Conservation (phyloP, 345 rosid species). For the Hibiscus syriacus region DNA sequence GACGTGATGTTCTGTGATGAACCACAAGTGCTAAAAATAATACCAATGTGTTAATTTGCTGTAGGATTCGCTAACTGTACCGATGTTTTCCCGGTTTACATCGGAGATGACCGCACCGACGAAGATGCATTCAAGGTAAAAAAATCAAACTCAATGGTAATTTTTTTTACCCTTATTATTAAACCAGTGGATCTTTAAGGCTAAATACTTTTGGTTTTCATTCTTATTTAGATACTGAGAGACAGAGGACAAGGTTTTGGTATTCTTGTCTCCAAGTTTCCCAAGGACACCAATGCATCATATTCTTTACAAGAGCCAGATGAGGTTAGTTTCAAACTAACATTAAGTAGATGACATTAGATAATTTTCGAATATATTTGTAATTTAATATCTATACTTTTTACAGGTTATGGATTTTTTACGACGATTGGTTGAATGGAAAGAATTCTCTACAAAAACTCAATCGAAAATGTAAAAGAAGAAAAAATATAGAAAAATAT, state of each 20-base stretch:
- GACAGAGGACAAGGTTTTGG: background rate
- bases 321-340: background rate
- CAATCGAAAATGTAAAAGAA: background rate
- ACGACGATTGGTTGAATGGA: background rate
- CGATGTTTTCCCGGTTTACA: background rate
- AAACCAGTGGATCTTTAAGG: background rate
- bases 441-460: background rate
- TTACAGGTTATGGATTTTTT: background rate
- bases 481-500: background rate
- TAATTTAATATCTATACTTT: too few species aligned
- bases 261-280: background rate
- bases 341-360: background rate
- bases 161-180: too few species aligned
- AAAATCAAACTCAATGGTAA: background rate
- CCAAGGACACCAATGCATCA: background rate
- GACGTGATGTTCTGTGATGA: background rate
- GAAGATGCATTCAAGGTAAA: background rate
- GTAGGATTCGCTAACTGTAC: background rate
- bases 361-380: too few species aligned
- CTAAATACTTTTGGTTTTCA: background rate
- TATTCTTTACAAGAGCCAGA: background rate
- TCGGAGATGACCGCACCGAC: background rate
- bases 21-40: background rate
- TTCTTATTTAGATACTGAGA: background rate
- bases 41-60: background rate